Percentiles rank a stretch among this genome's conserved stretches.
Evolutionary conservation across 345 rosid species (phyloP).

Genomic region (Bruguiera gymnorhiza): DNA sequence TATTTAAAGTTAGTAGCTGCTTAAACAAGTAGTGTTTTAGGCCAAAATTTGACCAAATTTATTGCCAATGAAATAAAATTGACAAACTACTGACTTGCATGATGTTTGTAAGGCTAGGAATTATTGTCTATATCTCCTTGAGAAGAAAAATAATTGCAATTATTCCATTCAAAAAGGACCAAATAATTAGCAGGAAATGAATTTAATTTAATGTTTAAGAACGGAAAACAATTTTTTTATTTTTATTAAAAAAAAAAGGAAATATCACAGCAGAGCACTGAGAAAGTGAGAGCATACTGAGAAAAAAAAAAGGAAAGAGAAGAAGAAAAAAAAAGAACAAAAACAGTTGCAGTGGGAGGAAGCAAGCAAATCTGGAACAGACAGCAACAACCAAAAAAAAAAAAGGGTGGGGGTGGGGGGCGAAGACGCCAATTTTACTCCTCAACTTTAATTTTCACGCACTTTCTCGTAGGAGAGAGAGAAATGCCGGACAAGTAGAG

Average conservation of each 20-base stretch:
- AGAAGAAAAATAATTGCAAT: too few species aligned
- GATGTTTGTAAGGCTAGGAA: too few species aligned
- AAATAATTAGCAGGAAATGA: too few species aligned
- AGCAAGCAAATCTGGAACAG: constrained; percentile 38
- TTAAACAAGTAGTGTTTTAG: too few species aligned
- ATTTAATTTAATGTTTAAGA: too few species aligned
- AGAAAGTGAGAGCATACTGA: constrained; percentile 5
- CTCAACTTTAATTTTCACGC: constrained; percentile 16
- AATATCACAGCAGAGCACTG: constrained; percentile 18
- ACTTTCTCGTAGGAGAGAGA: constrained; percentile 33
- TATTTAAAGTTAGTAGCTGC: too few species aligned
- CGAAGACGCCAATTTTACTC: constrained; percentile 7
- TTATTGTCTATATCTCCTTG: too few species aligned
- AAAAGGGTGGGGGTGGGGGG: background rate
- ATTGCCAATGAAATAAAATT: too few species aligned
- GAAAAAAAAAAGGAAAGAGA: background rate
- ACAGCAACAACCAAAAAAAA: constrained; percentile 12
- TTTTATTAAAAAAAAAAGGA: constrained; percentile 2
- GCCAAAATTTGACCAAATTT: too few species aligned
- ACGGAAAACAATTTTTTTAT: background rate
- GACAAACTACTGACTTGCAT: too few species aligned
- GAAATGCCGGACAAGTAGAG: too few species aligned
- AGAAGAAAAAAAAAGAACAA: constrained; percentile 11
- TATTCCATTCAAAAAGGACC: too few species aligned
- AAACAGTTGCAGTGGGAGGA: constrained; percentile 37